phyloP scores from a whole-genome alignment of 768 basidiomycete genomes.

The Tubosaeta sp. region DNA sequence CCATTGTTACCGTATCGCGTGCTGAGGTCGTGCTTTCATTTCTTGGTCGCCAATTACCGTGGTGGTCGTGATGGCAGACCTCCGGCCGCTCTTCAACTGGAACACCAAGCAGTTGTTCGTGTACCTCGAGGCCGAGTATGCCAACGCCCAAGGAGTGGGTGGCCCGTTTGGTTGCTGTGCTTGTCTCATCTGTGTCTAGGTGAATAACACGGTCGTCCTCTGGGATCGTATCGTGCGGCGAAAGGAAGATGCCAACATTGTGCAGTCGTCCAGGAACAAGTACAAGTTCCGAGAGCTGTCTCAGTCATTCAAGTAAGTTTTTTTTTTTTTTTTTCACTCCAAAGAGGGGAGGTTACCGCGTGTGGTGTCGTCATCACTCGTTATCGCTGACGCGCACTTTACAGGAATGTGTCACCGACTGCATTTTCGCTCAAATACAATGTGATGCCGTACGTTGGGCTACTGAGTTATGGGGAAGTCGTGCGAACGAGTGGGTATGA shows the following conservation, averaged over 20 bases:
- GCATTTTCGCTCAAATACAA: slow-evolving; percentile 81
- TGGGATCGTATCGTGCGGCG: slow-evolving; percentile 92
- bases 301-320: slow-evolving; percentile 66
- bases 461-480: slow-evolving; percentile 75
- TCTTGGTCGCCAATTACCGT: slow-evolving; percentile 15
- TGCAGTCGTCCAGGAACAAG: slow-evolving; percentile 59
- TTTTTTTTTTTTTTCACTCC: not conserved
- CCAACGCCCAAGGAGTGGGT: slow-evolving; percentile 66
- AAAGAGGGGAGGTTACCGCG: slow-evolving; percentile 13
- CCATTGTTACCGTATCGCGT: slow-evolving; percentile 23
- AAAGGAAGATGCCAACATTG: slow-evolving; percentile 65
- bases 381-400: slow-evolving; percentile 1
- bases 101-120: slow-evolving; percentile 95
- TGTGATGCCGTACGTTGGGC: slow-evolving; percentile 85
- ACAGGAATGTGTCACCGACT: slow-evolving; percentile 62
- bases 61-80: slow-evolving; percentile 45
- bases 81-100: slow-evolving; percentile 85
- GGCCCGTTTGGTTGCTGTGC: slow-evolving; percentile 20
- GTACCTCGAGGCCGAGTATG: slow-evolving; percentile 83
- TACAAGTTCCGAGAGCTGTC: slow-evolving; percentile 78
- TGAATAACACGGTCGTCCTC: slow-evolving; percentile 74
- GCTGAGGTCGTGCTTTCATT: slow-evolving; percentile 28
- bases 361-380: slow-evolving; percentile 9
- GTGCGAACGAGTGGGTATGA: slow-evolving; percentile 40
- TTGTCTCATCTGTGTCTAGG: slow-evolving; percentile 34